phyloP scores from a whole-genome alignment of 441 rosid genomes.

The Adansonia madagascariensis region DNA sequence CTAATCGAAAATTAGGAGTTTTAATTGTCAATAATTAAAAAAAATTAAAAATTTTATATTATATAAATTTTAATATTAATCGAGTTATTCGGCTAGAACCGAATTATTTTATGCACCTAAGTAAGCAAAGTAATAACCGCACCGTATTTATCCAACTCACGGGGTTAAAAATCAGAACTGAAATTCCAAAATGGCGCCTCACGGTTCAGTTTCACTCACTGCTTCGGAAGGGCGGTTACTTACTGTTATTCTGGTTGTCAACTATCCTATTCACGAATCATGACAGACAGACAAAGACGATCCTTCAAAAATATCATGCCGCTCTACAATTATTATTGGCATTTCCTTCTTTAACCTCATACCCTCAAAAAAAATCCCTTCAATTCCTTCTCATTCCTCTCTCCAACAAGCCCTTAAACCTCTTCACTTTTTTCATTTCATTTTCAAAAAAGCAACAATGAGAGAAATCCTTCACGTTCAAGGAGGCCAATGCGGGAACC shows the following conservation, averaged over 20 bases:
- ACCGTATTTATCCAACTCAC: background rate
- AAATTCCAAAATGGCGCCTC: constrained; percentile 19
- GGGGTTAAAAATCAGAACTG: background rate
- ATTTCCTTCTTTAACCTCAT: constrained; percentile 26
- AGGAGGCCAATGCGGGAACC: constrained; percentile 97
- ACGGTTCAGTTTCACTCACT: background rate
- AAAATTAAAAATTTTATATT: background rate
- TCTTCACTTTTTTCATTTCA: background rate
- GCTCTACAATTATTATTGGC: constrained; percentile 26
- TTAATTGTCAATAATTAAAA: background rate
- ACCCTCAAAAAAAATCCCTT: constrained; percentile 9
- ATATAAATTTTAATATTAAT: too few species aligned
- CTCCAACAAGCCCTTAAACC: background rate
- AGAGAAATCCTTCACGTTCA: constrained; percentile 92
- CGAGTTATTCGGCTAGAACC: background rate
- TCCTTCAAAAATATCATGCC: constrained; percentile 33
- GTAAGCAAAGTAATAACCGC: background rate
- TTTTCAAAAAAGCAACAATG: constrained; percentile 39
- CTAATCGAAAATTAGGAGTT: background rate
- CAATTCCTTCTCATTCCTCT: background rate
- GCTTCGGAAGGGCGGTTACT: constrained; percentile 16
- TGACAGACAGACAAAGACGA: constrained; percentile 26
- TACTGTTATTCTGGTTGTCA: constrained; percentile 20
- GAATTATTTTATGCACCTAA: background rate
- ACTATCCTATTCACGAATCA: background rate